Percentiles rank a stretch among this genome's conserved stretches.
Conservation (phyloP, 2,329 filamentous ascomycete species). For the Trichoderma polysporum region DNA sequence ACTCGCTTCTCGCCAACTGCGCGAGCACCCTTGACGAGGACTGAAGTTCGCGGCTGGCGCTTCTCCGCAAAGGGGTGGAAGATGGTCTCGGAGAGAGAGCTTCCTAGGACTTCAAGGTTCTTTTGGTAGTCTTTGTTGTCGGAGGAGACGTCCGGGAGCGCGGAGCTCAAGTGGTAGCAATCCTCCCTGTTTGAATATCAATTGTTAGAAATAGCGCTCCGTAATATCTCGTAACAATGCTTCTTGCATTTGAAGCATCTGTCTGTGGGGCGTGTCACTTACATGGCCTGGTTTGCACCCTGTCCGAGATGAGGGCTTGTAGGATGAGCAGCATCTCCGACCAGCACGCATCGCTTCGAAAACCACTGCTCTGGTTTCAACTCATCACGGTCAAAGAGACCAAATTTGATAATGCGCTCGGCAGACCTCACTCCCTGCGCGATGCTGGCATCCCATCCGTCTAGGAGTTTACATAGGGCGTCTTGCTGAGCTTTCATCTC, state of each 20-base stretch:
- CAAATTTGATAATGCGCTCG: constrained; percentile 30
- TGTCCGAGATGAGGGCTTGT: constrained; percentile 31
- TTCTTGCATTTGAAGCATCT: too few relatives aligned
- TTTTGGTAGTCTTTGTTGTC: constrained; percentile 5
- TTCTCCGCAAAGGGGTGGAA: constrained; percentile 24
- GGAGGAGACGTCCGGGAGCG: constrained; percentile 15
- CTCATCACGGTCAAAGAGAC: constrained; percentile 30
- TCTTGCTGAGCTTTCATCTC: constrained; percentile 23
- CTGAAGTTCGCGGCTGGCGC: constrained; percentile 27
- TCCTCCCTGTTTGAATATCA: constrained; percentile 16
- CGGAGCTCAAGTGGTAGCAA: constrained; percentile 21
- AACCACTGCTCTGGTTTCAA: constrained; percentile 27
- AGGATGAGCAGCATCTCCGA: constrained; percentile 30
- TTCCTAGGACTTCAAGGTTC: not conserved
- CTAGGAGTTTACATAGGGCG: constrained; percentile 22
- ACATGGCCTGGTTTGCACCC: constrained; percentile 28
- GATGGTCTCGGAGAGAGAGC: constrained; percentile 9
- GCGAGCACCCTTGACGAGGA: constrained; percentile 27
- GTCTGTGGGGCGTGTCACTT: not conserved
- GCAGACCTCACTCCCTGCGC: constrained; percentile 24
- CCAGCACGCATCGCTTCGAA: constrained; percentile 26
- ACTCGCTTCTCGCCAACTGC: constrained; percentile 25
- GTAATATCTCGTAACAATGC: too few relatives aligned
- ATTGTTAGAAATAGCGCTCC: not conserved
- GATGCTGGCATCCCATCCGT: constrained; percentile 25